These are phyloP conservation scores for Phoma sp. DNA, from an alignment of 2,329 filamentous ascomycete species.

Conservation along the genomic window DNA sequence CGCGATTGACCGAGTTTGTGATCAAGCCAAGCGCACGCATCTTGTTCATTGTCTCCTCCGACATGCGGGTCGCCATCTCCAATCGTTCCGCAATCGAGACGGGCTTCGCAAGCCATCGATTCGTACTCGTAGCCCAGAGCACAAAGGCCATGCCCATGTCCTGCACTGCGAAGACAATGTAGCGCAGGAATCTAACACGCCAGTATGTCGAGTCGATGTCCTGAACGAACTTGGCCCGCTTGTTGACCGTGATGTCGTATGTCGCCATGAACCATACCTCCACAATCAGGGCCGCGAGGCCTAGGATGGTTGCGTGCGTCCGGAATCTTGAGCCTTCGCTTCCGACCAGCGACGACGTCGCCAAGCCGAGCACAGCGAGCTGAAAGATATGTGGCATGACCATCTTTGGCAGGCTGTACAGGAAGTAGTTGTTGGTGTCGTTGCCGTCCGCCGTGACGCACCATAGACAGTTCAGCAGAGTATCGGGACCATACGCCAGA, in stretches of 20 bases:
- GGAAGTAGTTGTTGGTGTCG: conserved; percentile 72
- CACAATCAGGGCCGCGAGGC: conserved; percentile 62
- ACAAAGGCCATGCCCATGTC: conserved; percentile 69
- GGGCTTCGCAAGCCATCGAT: conserved; percentile 74
- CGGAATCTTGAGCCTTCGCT: conserved; percentile 72
- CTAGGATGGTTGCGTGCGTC: conserved; percentile 69
- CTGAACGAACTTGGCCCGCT: conserved; percentile 62
- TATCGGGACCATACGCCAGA: conserved; percentile 78
- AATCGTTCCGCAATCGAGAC: conserved; percentile 70
- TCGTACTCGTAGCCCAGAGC: conserved; percentile 79
- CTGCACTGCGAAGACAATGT: conserved; percentile 67
- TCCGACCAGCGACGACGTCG: conserved; percentile 74
- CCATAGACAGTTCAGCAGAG: conserved; percentile 79
- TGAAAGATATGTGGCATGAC: conserved; percentile 81
- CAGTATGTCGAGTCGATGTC: conserved; percentile 77
- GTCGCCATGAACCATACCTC: conserved; percentile 71
- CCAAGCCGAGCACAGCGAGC: conserved; percentile 72
- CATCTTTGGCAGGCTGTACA: conserved; percentile 79
- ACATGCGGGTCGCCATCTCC: conserved; percentile 61
- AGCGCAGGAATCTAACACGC: conserved; percentile 68
- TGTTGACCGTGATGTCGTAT: conserved; percentile 71
- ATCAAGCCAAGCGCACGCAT: conserved; percentile 76
- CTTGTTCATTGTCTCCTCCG: conserved; percentile 69
- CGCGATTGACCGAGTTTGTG: conserved; percentile 78
- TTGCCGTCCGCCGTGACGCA: conserved; percentile 68